Percentiles rank a stretch among this genome's conserved stretches.
phyloP scores from a whole-genome alignment of 75 land plant genomes.

The Picea glauca region DNA sequence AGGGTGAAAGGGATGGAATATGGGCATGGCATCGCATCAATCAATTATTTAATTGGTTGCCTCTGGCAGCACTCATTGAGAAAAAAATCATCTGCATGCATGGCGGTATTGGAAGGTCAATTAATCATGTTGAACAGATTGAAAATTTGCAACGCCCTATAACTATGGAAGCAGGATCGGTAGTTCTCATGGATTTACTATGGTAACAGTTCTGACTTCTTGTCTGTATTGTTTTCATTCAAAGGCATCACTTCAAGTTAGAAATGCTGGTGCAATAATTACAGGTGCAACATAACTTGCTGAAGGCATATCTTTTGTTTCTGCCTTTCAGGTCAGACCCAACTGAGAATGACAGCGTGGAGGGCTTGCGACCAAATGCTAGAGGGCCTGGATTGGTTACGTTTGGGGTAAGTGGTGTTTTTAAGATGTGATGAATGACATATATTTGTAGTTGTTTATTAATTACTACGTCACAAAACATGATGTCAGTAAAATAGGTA shows the following conservation, averaged over 20 bases:
- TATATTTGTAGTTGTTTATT: not conserved
- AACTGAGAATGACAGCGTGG: slow-evolving; percentile 99
- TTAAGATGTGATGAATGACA: not conserved
- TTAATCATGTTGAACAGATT: slow-evolving; percentile 93
- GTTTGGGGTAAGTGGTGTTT: slow-evolving; percentile 78
- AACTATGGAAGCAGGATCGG: slow-evolving; percentile 98
- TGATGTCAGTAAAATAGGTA: not conserved
- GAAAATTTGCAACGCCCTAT: slow-evolving; percentile 97
- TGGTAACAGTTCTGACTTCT: slow-evolving; percentile 48
- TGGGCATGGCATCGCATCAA: slow-evolving; percentile 99
- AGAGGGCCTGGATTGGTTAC: slow-evolving; percentile 98
- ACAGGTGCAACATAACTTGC: not conserved
- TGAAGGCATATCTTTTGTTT: not conserved
- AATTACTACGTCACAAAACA: not conserved
- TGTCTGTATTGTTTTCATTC: not conserved
- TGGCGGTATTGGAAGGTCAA: slow-evolving; percentile 99
- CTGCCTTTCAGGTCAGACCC: slow-evolving; percentile 89
- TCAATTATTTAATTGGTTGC: slow-evolving; percentile 95
- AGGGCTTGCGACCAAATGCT: slow-evolving; percentile 98
- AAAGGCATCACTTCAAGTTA: slow-evolving; percentile 1
- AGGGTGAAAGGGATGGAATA: slow-evolving; percentile 99
- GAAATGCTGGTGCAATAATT: not conserved
- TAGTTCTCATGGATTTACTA: slow-evolving; percentile 95
- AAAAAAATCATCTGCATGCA: slow-evolving; percentile 99
- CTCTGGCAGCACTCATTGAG: slow-evolving; percentile 96